Evolutionary conservation across 108 stramenopile genomes (phyloP).

Genomic region (Skeletonema grethae): DNA sequence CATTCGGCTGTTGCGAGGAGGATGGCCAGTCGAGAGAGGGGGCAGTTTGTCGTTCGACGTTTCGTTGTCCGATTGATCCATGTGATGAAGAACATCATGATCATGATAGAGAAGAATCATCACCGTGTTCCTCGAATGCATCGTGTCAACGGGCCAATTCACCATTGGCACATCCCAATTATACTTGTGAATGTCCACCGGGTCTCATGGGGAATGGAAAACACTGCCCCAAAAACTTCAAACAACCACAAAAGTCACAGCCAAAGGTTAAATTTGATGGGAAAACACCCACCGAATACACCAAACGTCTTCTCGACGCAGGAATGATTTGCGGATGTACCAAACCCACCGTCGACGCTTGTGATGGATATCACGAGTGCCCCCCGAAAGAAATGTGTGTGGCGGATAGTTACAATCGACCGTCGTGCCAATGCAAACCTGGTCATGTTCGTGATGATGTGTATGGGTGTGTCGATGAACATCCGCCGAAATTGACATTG

Average conservation of each 20-base stretch:
- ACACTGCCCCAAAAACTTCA: constrained; percentile 44
- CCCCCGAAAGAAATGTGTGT: constrained; percentile 60
- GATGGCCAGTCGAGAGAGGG: constrained; percentile 59
- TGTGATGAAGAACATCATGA: constrained; percentile 25
- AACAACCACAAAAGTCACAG: constrained; percentile 38
- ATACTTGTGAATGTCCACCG: constrained; percentile 69
- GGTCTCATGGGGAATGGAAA: constrained; percentile 82
- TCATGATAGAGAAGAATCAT: background rate
- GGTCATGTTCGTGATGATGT: constrained; percentile 8
- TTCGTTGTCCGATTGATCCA: constrained; percentile 76
- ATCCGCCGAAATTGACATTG: constrained; percentile 70
- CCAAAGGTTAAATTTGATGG: constrained; percentile 86
- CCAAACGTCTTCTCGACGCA: constrained; percentile 50
- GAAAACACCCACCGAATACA: constrained; percentile 76
- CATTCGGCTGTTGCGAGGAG: constrained; percentile 61
- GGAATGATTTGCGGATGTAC: constrained; percentile 82
- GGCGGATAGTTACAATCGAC: constrained; percentile 50
- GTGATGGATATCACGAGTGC: constrained; percentile 83
- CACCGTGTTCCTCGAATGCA: constrained; percentile 61
- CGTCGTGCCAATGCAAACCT: constrained; percentile 77
- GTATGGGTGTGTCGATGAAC: constrained; percentile 90
- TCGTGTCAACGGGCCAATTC: constrained; percentile 57
- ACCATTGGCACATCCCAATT: constrained; percentile 53
- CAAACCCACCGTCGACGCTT: constrained; percentile 77
- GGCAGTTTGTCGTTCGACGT: constrained; percentile 53